Percentiles rank a stretch among this genome's conserved stretches.
Conservation (phyloP, 257 asterid species). For the Haberlea rhodopensis region DNA sequence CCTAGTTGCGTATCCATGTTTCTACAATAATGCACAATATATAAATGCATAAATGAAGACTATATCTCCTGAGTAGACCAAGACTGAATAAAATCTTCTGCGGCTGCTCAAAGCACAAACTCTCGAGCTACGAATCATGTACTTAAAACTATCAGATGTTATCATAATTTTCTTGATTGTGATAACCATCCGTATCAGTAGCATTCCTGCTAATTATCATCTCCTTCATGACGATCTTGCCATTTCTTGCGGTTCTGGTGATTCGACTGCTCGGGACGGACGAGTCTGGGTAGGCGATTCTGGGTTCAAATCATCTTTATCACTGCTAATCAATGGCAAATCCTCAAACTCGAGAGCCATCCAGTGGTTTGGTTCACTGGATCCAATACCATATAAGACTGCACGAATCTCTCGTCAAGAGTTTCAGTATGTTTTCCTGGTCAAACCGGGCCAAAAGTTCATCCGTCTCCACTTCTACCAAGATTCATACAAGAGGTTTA, state of each 20-base stretch:
- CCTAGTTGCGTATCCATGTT: too few species aligned
- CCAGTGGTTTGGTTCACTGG: constrained; percentile 17
- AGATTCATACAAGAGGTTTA: constrained; percentile 35
- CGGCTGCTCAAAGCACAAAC: not conserved
- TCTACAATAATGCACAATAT: too few species aligned
- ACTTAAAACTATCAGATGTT: constrained; percentile 15
- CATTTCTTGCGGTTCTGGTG: constrained; percentile 56
- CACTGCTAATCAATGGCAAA: constrained; percentile 43
- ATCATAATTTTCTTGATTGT: constrained; percentile 23
- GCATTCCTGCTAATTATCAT: constrained; percentile 6
- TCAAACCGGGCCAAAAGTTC: constrained; percentile 41
- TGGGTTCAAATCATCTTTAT: constrained; percentile 21
- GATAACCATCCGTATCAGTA: constrained; percentile 25
- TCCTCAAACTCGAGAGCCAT: constrained; percentile 37
- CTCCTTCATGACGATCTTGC: constrained; percentile 31
- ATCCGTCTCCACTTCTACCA: constrained; percentile 47
- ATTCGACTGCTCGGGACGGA: constrained; percentile 37
- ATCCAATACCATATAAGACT: constrained; percentile 33
- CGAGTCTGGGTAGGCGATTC: constrained; percentile 55
- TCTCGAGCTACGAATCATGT: constrained; percentile 5
- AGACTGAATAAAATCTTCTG: not conserved
- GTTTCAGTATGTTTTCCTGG: constrained; percentile 33
- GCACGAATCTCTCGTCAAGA: constrained; percentile 36
- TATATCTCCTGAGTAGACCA: constrained; percentile 22
- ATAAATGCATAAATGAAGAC: constrained; percentile 8